Conservation (phyloP, 2,329 filamentous ascomycete genomes). For the Aspergillus pseudoviridinutans region DNA sequence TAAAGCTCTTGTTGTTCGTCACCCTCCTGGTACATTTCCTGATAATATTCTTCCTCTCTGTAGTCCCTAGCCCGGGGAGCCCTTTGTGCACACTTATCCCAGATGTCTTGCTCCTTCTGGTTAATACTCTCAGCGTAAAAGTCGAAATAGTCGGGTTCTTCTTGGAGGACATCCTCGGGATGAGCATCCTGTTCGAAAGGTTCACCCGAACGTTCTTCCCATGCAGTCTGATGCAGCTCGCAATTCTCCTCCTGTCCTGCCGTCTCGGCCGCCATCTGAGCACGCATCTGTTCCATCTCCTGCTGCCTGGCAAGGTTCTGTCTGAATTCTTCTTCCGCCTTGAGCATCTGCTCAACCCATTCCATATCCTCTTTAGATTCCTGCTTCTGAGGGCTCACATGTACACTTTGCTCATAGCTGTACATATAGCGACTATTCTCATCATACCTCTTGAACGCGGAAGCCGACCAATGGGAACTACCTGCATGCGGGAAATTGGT, state of each 20-base stretch:
- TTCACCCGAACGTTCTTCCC: background rate
- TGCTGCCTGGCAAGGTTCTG: conserved; percentile 2
- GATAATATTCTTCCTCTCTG: background rate
- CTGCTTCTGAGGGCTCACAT: conserved; percentile 24
- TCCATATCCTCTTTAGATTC: conserved; percentile 19
- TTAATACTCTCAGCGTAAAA: background rate
- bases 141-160: conserved; percentile 1
- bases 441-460: background rate
- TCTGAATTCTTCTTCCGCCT: conserved; percentile 8
- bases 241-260: conserved; percentile 5
- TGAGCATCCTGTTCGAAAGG: background rate
- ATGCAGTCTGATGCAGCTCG: background rate
- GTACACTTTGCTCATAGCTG: conserved; percentile 27
- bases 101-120: conserved; percentile 1
- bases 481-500: background rate
- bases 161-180: background rate
- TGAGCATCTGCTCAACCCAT: conserved; percentile 5
- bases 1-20: background rate
- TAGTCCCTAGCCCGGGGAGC: background rate
- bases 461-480: background rate
- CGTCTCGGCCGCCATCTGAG: background rate
- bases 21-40: background rate
- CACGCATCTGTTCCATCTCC: conserved; percentile 1
- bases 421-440: conserved; percentile 22
- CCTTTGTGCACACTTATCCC: background rate